Percentiles rank a stretch among this genome's conserved stretches.
phyloP scores from a whole-genome alignment of 1,284 basidiomycete genomes.

The Erythrobasidium hasegawianum region DNA sequence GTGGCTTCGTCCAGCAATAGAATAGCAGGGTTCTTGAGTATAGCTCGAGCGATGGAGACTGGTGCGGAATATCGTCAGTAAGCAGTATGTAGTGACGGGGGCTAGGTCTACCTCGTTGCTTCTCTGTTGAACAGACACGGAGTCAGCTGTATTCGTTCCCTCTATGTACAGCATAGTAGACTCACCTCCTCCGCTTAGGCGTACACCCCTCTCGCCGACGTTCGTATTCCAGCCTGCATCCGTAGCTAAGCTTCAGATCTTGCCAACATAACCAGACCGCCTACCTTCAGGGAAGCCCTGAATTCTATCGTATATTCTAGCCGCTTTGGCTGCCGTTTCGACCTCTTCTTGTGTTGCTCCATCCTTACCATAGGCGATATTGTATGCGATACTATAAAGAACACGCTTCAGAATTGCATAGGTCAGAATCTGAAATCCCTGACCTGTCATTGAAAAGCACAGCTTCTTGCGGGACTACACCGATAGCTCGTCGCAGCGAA shows the following conservation, averaged over 20 bases:
- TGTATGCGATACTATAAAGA: constrained; percentile 36
- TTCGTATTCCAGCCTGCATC: constrained; percentile 66
- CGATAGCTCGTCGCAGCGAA: constrained; percentile 68
- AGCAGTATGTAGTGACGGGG: background rate
- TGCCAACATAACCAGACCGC: no score
- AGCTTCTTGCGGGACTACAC: constrained; percentile 56
- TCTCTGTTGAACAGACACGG: constrained; percentile 26
- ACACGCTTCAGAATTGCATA: no score
- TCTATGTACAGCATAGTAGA: no score
- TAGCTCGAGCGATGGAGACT: constrained; percentile 78
- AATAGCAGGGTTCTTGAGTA: constrained; percentile 80
- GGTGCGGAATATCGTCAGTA: constrained; percentile 62
- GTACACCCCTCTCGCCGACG: constrained; percentile 75
- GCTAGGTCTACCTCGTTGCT: constrained; percentile 13
- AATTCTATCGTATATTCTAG: constrained; percentile 77
- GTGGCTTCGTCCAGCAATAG: constrained; percentile 57
- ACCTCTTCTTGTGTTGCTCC: constrained; percentile 62
- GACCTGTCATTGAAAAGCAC: constrained; percentile 76
- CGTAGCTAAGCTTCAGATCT: no score
- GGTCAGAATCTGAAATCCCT: no score
- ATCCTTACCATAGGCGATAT: constrained; percentile 39
- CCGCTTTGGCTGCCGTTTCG: constrained; percentile 65
- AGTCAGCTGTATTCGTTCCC: no score
- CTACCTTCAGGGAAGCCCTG: constrained; percentile 69
- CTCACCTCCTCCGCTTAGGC: constrained; percentile 55